Evolutionary conservation across 495 filamentous ascomycete genomes (phyloP), one percentile per base, ranked within the genome.

Genomic region (Hyaloscypha bicolor): DNA sequence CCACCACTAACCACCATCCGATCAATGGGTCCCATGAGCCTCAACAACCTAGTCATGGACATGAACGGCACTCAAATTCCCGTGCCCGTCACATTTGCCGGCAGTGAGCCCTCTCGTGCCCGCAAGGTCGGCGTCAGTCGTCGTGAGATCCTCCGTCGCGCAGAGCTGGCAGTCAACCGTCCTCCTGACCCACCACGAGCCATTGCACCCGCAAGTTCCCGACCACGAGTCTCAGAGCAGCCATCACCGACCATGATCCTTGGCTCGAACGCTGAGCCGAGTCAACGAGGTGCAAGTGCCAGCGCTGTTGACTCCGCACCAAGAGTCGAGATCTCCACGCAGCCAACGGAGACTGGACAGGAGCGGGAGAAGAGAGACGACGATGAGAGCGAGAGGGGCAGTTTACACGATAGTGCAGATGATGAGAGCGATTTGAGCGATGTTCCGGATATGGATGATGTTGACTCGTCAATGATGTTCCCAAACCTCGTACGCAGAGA

Each of bases 371-470:
- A 48, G 31, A 64, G 25, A 25, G 25, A 67, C 5, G 64, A 67
- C 25, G 67, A 63, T 3, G 68, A 68, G 25, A 67, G 67, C n/a
- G 67, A 60, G 32, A 64, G 64, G 0, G 83, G 85, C 16, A 91
- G 87, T 70, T 74, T 91, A 16, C 89, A 91, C 66, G 91, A 93
- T 63, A 90, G 86, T 60, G 91, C 89, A 0, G 91, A 93, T 69
- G 91, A 93, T 65, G 91, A 94, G 76, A 93, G 90, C 73, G 91
- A 93, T 66, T 77, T 93, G 9, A 93, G 88, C 62, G 91, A 94
- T 62, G 83, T 88, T 39, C 82, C 84, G 4, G 80, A 85, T 53
- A 82, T 77, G 61, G 70, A 77, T 32, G 73, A 76, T 9, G 64
- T 55, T 2, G 76, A 81, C 37, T 67, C 66, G 1, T 60, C 48